Evolutionary conservation across 768 basidiomycete species (phyloP).

Genomic region (Mycena floridula): DNA sequence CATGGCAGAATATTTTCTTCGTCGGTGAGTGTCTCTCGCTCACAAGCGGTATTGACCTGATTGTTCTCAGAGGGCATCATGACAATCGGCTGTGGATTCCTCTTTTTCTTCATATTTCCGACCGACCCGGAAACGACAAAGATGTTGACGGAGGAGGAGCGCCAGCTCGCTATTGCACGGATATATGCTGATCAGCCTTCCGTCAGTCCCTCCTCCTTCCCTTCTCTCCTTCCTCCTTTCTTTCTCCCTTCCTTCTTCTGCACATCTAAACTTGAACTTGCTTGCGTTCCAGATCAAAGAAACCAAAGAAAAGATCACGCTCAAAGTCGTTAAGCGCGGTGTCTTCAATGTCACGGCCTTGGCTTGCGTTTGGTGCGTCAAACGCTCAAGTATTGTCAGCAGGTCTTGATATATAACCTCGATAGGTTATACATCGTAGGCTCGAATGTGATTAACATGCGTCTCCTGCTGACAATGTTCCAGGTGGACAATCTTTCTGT

Average conservation of each 20-base stretch:
- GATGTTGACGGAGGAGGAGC: conserved; percentile 6
- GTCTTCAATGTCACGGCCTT: too few species aligned
- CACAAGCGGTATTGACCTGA: background rate
- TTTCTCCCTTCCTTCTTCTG: too few species aligned
- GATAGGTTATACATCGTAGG: background rate
- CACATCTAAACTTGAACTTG: too few species aligned
- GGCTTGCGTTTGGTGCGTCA: background rate
- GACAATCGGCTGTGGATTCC: conserved; percentile 1
- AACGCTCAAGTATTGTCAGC: too few species aligned
- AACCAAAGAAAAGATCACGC: conserved; percentile 3
- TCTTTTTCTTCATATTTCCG: conserved; percentile 2
- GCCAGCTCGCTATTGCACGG: conserved; percentile 4
- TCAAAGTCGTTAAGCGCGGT: conserved; percentile 3
- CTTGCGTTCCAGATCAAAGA: conserved; percentile 9
- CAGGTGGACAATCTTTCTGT: too few species aligned
- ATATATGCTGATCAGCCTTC: conserved; percentile 3
- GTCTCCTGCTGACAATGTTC: too few species aligned
- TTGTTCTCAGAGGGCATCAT: too few species aligned
- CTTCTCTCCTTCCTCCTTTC: background rate
- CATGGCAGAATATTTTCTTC: conserved; percentile 6
- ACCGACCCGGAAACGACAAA: too few species aligned
- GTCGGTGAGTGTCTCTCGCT: background rate
- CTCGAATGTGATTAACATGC: conserved; percentile 3
- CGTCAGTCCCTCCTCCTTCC: background rate
- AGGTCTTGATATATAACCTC: background rate